These are phyloP conservation scores for Wickerhamiella dianesei DNA, from an alignment of 805 yeast genomes.

Conservation along the genomic window DNA sequence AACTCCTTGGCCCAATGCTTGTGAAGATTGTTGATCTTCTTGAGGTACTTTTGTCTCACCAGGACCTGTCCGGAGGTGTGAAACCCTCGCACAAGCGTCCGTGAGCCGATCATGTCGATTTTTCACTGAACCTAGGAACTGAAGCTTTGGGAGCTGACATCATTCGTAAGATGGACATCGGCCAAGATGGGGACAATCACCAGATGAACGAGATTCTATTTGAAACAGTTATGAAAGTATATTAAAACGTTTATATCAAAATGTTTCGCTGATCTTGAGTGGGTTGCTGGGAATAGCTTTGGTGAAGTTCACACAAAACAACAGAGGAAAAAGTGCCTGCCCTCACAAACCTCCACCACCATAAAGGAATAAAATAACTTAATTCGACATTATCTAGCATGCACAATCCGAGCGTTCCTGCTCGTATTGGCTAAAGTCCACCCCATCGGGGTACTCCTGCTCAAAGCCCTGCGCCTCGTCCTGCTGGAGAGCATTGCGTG, in stretches of 20 bases:
- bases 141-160: not conserved
- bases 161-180: too few relatives aligned
- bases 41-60: constrained; percentile 18
- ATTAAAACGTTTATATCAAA: too few relatives aligned
- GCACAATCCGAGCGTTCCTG: constrained; percentile 65
- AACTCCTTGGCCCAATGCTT: constrained; percentile 23
- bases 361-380: not conserved
- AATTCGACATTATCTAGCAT: constrained; percentile 32
- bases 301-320: too few relatives aligned
- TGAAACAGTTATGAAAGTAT: too few relatives aligned
- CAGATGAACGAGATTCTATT: too few relatives aligned
- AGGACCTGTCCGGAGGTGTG: constrained; percentile 12
- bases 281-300: too few relatives aligned
- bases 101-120: not conserved
- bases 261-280: too few relatives aligned
- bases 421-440: constrained; percentile 75
- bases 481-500: constrained; percentile 89
- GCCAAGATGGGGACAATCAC: too few relatives aligned
- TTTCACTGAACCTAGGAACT: not conserved
- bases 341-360: not conserved
- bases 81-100: constrained; percentile 10
- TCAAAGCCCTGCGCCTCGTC: constrained; percentile 82
- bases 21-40: constrained; percentile 19
- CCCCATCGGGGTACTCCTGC: constrained; percentile 93
- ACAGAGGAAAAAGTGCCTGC: too few relatives aligned